These are phyloP conservation scores for Cetradonia linearis DNA, from an alignment of 495 filamentous ascomycete species.

Conservation along the genomic window DNA sequence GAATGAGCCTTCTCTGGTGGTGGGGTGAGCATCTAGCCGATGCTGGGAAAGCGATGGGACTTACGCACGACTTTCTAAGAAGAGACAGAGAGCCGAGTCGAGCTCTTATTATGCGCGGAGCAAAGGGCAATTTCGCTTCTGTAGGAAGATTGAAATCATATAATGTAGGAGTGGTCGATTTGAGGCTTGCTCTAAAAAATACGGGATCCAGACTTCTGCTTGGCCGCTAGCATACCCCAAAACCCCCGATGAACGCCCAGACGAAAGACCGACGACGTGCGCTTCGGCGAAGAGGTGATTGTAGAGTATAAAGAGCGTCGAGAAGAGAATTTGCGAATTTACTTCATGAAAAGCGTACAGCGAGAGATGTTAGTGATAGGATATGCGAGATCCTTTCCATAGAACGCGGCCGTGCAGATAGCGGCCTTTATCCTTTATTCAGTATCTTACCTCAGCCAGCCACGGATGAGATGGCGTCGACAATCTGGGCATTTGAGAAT, in stretches of 20 bases:
- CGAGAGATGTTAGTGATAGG: background rate
- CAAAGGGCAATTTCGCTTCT: background rate
- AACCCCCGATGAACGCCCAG: background rate
- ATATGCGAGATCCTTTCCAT: background rate
- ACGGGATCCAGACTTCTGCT: conserved; percentile 1
- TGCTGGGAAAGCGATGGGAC: background rate
- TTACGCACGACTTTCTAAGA: background rate
- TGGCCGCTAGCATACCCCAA: background rate
- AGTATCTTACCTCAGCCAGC: background rate
- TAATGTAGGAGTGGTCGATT: background rate
- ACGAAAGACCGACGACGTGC: background rate
- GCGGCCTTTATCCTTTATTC: background rate
- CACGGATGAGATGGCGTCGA: background rate
- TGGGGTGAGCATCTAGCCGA: background rate
- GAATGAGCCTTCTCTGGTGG: too few species aligned
- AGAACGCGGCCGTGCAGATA: conserved; percentile 1
- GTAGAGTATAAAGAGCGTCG: background rate
- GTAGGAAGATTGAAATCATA: background rate
- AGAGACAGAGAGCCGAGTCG: background rate
- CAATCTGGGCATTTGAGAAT: background rate
- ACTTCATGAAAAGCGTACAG: background rate
- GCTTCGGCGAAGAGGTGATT: too few species aligned
- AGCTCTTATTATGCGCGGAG: background rate
- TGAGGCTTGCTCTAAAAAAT: background rate
- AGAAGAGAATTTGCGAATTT: background rate